Conservation (phyloP, 73 alveolate genomes). For the Symbiodinium pilosum region DNA sequence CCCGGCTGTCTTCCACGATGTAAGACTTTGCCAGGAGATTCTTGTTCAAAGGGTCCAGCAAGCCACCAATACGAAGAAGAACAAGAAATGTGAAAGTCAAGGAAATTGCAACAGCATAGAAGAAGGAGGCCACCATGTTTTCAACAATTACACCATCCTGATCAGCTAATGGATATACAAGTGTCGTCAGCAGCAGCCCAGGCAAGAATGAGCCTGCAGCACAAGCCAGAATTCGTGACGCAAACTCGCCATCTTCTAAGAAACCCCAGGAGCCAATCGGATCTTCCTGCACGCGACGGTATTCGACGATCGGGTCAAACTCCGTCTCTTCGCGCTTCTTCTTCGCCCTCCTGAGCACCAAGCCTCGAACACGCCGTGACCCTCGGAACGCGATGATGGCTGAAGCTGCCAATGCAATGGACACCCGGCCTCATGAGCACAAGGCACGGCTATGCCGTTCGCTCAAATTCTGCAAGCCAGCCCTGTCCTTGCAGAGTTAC, state of each 20-base stretch:
- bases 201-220: constrained; percentile 49
- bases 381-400: not conserved
- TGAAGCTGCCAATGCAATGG: not conserved
- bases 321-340: constrained; percentile 47
- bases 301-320: constrained; percentile 65
- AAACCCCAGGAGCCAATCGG: constrained; percentile 71
- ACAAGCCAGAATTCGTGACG: constrained; percentile 24
- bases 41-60: constrained; percentile 44
- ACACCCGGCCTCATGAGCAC: not conserved
- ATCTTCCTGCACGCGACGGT: constrained; percentile 19
- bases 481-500: too few relatives aligned
- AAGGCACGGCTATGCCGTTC: too few relatives aligned
- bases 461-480: too few relatives aligned
- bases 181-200: constrained; percentile 21
- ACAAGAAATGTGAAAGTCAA: constrained; percentile 18
- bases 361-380: not conserved
- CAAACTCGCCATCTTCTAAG: constrained; percentile 82
- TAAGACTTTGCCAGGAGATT: constrained; percentile 37
- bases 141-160: constrained; percentile 53
- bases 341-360: not conserved
- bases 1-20: constrained; percentile 80
- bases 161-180: constrained; percentile 50
- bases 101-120: constrained; percentile 27
- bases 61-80: constrained; percentile 67
- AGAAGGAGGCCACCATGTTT: constrained; percentile 68